Conservation (phyloP, 1,284 basidiomycete genomes). For the Grifola frondosa region DNA sequence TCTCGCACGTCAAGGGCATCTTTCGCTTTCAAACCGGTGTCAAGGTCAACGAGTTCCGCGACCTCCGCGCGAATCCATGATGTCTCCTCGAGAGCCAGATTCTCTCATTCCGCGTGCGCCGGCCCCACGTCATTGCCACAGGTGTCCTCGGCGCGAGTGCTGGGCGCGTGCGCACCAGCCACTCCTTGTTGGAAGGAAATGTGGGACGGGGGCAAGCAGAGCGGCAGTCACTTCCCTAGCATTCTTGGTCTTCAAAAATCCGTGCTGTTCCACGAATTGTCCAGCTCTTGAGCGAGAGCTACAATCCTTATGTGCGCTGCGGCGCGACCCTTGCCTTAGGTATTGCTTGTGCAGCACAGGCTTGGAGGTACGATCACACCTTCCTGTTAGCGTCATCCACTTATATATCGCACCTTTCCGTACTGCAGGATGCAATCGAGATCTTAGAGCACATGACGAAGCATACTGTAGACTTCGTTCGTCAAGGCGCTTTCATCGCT, state of each 20-base stretch:
- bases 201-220: too few relatives aligned
- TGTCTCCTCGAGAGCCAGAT: constrained; percentile 78
- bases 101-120: constrained; percentile 74
- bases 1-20: constrained; percentile 79
- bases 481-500: constrained; percentile 91
- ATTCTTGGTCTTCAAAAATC: constrained; percentile 93
- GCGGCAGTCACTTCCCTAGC: constrained; percentile 92
- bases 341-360: constrained; percentile 93
- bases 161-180: constrained; percentile 39
- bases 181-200: too few relatives aligned
- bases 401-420: not conserved
- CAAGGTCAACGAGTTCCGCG: constrained; percentile 81
- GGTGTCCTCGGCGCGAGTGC: constrained; percentile 47
- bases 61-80: constrained; percentile 80
- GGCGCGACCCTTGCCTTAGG: constrained; percentile 92
- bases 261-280: constrained; percentile 91
- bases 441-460: constrained; percentile 95
- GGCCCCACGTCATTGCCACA: constrained; percentile 67
- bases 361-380: constrained; percentile 66
- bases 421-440: constrained; percentile 82
- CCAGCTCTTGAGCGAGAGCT: constrained; percentile 92
- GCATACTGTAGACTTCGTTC: constrained; percentile 93
- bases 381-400: too few relatives aligned
- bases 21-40: constrained; percentile 82
- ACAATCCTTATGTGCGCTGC: constrained; percentile 94